Evolutionary conservation across 148 eudicot genomes (phyloP), one percentile per base, ranked within the genome.

Genomic region (Gaultheria prostrata): DNA sequence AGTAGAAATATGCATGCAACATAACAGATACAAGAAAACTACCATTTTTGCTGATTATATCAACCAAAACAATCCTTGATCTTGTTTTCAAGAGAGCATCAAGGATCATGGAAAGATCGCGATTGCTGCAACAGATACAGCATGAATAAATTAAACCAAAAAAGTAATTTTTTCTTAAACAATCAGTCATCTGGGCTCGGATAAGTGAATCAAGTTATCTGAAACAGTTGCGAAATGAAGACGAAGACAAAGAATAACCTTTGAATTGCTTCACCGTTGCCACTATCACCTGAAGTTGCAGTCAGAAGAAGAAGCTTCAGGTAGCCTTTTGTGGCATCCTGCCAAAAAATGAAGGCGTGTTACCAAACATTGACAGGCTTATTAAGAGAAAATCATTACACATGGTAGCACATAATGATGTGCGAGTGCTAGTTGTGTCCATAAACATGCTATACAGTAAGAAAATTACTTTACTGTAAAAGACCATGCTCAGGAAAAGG

Each of bases 311-410:
- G 91, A 72, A 97, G 98, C 86, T 91, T 94, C 92, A 94, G 85
- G 91, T 97, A 97, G 75, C 99, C 97, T 88, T 89, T 95, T 35
- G 95, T 86, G 78, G 99, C 94, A 91, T 97, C 98, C 99, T 97
- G 90, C 69, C 73, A 67, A 28, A 89, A 59, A 75, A n/a, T 84
- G 67, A 78, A 53, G 48, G 32, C 50, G 26, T 3, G 32, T 45
- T 35, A 79, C 39, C 28, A 57, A 33, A 78, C 6, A 77, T 21
- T n/a, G 30, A 65, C 50, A 28, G 53, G 35, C 17, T 43, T 69
- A 14, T 49, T 39, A 82, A 30, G 1, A 70, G 77, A 81, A 26
- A 72, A 21, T 5, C 12, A 81, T 50, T 5, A 70, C 8, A 49
- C 61, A 43, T 26, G 30, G 3, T 2, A n/a, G 28, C 50, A 81